Base-by-base conservation (phyloP, 2,329 filamentous ascomycete species). In the Colletotrichum navitas region DNA sequence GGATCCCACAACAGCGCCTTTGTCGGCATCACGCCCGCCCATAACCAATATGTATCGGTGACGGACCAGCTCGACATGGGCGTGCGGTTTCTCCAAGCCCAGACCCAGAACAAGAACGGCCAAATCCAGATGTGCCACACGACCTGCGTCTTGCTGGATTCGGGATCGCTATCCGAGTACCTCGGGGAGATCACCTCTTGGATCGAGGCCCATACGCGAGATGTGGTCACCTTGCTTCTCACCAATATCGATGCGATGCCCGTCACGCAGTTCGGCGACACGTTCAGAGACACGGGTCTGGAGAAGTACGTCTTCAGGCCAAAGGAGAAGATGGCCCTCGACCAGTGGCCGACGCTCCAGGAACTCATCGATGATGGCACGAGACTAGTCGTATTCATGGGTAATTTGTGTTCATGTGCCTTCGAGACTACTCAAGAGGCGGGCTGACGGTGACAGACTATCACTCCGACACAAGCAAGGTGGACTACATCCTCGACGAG, bases 361-460 rank as follows among this genome's bases (percentile, higher is more conserved):
- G 79, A 86, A 24, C 80, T 95, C 70, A 92, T 95, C 74, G 82
- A 86, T 32, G 83, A 84, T 47, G 85, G 86, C 58, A 92, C 87
- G 11, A 86, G 92, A 21, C 83, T 95, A 1, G 81, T 95, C 58
- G 89, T 91, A 32, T 95, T 94, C 74, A 89, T 95, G 79, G 91
- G 92, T 82, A 83, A 61, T 80, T 77, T 5, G 47, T 11, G 32
- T 29, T 16, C n/a, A 14, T 8, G 5, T 34, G 7, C 12, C 7
- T 8, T 8, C 2, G 10, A 29, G 11, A 41, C 34, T 29, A 12
- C 3, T 54, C 1, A 2, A 34, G 11, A 51, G 54, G 55, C n/a
- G 36, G 26, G 2, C 36, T 80, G 63, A 80, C 55, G 61, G 7
- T 0, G 43, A 5, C 34, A 90, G 92, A 94, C 79, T 93, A 88